Base-by-base conservation (phyloP, 176 grass and related monocot species). In the Hsuehochloa calcarea region DNA sequence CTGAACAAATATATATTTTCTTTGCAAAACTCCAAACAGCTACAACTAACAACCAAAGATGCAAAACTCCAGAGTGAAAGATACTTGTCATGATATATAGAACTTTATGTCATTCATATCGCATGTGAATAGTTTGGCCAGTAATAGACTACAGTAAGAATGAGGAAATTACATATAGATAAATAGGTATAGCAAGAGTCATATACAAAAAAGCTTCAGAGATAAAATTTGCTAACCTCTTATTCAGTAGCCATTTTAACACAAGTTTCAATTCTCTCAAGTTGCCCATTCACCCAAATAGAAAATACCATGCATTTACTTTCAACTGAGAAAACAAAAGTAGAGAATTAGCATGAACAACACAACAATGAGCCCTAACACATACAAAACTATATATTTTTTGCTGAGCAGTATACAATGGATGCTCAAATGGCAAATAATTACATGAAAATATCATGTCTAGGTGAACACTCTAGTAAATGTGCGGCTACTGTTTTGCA, bases 191-290 rank as follows among this genome's bases (percentile, higher is more conserved):
- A 54, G 46, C 16, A 61, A 73, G n/a, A 63, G 46, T 62, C 31
- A 58, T 50, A 22, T 66, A 50, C 0, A 12, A 51, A 69, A 56
- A 7, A 16, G 20, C 17, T 74, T 67, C 34, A 55, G 23, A 34
- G 10, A 81, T 25, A 74, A 60, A 55, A 87, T 61, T 43, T 76
- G 50, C 86, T 92, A 65, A 99, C 96, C 93, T 96, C 96, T 80
- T 93, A 91, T 81, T 95, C 89, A 73, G 89, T 85, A 65, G 93
- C 88, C 54, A 93, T 87, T 90, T 77, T 96, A 74, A 99, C 91
- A 93, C 96, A 99, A 56, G 82, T 91, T 90, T 88, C 92, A 79
- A 96, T 94, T 92, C 93, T 96, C 64, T 99, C 96, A 65, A 99
- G 91, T 80, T 99, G 96, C 49, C 87, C 82, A 50, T 99, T 99